Conservation (phyloP, 2,329 filamentous ascomycete genomes). For the Cercospora citrullina region DNA sequence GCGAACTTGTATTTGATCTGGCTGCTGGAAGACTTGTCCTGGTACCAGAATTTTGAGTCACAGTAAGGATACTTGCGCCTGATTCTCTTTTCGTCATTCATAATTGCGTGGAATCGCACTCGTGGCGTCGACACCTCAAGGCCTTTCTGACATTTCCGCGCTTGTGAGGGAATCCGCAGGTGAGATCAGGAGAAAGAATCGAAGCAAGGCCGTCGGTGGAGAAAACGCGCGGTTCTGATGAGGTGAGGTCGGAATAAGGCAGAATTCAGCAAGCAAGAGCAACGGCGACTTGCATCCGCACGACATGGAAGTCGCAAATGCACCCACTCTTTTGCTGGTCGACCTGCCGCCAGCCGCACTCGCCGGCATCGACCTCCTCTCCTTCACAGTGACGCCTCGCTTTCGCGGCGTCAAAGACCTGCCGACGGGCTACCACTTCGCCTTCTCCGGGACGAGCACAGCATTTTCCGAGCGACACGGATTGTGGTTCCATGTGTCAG, state of each 20-base stretch:
- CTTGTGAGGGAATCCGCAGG: not conserved
- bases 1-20: not conserved
- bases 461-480: conserved; percentile 62
- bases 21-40: not conserved
- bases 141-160: not conserved
- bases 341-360: conserved; percentile 49
- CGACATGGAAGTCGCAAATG: conserved; percentile 31
- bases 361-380: conserved; percentile 58
- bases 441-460: conserved; percentile 60
- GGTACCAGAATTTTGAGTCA: not conserved
- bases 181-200: not conserved
- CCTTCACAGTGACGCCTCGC: conserved; percentile 62
- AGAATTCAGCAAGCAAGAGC: not conserved
- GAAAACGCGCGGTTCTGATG: not conserved
- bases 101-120: not conserved
- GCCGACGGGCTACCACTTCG: conserved; percentile 60
- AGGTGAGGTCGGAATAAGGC: not conserved
- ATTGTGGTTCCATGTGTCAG: conserved; percentile 57
- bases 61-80: not conserved
- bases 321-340: conserved; percentile 43
- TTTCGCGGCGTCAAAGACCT: conserved; percentile 63
- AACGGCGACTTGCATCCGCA: not conserved
- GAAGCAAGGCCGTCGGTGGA: not conserved
- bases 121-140: not conserved
- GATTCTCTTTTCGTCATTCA: not conserved